Conservation (phyloP, 768 basidiomycete genomes). For the Omphalotus guepiniiformis region DNA sequence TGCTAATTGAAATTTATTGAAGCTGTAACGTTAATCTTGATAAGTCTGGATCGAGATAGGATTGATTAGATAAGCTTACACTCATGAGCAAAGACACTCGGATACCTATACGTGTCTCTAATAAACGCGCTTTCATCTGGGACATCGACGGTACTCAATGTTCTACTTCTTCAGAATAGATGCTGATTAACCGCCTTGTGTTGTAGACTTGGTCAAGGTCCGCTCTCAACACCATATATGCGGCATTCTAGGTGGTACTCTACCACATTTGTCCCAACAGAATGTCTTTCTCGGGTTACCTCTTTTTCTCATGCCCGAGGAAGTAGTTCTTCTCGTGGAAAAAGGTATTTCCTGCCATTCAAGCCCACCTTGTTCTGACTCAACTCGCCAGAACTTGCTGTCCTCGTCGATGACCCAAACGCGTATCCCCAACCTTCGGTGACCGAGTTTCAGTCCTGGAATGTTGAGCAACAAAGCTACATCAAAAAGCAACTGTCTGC, state of each 20-base stretch:
- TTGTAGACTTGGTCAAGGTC: slow-evolving; percentile 70
- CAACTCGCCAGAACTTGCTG: slow-evolving; percentile 62
- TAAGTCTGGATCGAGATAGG: too few relatives aligned
- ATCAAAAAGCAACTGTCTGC: slow-evolving; percentile 45
- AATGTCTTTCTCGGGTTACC: slow-evolving; percentile 96
- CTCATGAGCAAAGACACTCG: slow-evolving; percentile 17
- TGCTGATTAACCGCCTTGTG: slow-evolving; percentile 9
- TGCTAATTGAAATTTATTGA: neutral
- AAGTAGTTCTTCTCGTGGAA: slow-evolving; percentile 82
- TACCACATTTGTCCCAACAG: slow-evolving; percentile 93
- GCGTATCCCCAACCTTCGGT: slow-evolving; percentile 50
- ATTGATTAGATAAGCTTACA: slow-evolving; percentile 10
- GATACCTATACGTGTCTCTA: slow-evolving; percentile 68
- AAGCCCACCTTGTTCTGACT: slow-evolving; percentile 1
- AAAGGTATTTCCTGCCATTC: slow-evolving; percentile 46
- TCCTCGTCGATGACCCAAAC: slow-evolving; percentile 67
- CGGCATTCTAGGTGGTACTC: slow-evolving; percentile 83
- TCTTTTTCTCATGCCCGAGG: slow-evolving; percentile 83
- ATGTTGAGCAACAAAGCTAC: slow-evolving; percentile 39
- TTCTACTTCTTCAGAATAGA: slow-evolving; percentile 9
- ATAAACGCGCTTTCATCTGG: slow-evolving; percentile 86
- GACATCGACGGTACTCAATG: slow-evolving; percentile 63
- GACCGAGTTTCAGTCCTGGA: slow-evolving; percentile 51
- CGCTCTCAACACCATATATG: slow-evolving; percentile 81
- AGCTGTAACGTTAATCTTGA: neutral